Evolutionary conservation across 2,329 filamentous ascomycete species (phyloP), one percentile per base, ranked within the genome.

Genomic region (Fusarium gaditjirri): DNA sequence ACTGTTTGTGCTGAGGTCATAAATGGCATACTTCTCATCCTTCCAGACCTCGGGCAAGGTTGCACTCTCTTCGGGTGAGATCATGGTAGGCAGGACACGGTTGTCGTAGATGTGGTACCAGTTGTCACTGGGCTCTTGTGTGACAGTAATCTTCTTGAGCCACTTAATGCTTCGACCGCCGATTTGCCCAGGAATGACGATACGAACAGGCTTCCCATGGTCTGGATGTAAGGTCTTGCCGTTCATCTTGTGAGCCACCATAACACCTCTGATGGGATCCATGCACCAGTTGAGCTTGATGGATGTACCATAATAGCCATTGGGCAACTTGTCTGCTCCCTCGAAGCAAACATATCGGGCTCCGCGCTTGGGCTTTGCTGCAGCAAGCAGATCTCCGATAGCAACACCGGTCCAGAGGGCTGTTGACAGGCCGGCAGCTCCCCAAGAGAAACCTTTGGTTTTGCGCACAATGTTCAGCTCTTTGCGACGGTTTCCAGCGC

Each of bases 81-180:
- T 87, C 87, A 91, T 95, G 1, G 94, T 97, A 72, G 95, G 95
- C 42, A 98, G 83, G 3, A 98, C 94, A 65, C 94, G 86, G 79
- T 98, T 98, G 80, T 98, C 95, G 81, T 96, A 95, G 70, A 97
- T 94, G 80, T 98, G 95, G 77, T 97, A 97, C 94, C 94, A 97
- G 78, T 97, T 97, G 70, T 95, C 92, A 78, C 94, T 97, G 1
- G 94, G 94, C 29, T 87, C 85, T 14, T 91, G 88, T 0, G 94
- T 95, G 55, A 98, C 81, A 46, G 94, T 92, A 67, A 98, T 87
- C 72, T 87, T 91, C 83, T 92, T 95, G 65, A 98, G 80, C 95
- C 95, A 98, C 81, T 98, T 98, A 36, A 98, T 94, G 79, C 94
- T 97, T 70, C 95, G 88, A 2, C 94, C 95, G 38, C 95, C 95